These are phyloP conservation scores for Omphalotus guepiniiformis DNA, from an alignment of 768 basidiomycete genomes.

Conservation along the genomic window DNA sequence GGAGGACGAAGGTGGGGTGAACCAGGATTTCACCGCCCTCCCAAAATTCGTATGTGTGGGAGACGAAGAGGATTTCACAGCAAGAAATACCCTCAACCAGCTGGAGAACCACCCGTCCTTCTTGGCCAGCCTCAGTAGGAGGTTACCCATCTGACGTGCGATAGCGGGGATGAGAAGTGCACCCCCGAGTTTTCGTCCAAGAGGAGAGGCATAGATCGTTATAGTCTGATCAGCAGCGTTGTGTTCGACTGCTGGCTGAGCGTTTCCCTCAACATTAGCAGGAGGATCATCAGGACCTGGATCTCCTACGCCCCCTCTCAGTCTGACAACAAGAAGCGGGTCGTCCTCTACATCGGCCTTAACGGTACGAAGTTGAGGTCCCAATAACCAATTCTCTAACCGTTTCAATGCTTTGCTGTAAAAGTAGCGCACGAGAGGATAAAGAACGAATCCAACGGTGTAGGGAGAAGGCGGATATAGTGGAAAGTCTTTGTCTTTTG, in stretches of 20 bases:
- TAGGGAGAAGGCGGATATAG: conserved; percentile 60
- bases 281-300: conserved; percentile 17
- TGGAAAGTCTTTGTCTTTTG: background rate
- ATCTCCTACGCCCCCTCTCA: conserved; percentile 20
- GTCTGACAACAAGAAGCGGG: conserved; percentile 23
- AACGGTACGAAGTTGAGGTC: conserved; percentile 20
- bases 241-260: conserved; percentile 12
- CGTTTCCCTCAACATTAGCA: conserved; percentile 16
- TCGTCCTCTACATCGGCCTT: conserved; percentile 23
- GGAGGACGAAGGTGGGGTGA: conserved; percentile 12
- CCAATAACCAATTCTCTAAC: conserved; percentile 42
- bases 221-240: conserved; percentile 35
- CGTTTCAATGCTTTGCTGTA: conserved; percentile 39
- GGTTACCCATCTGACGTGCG: conserved; percentile 57
- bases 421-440: conserved; percentile 42
- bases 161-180: conserved; percentile 67
- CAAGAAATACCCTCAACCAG: conserved; percentile 27
- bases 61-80: conserved; percentile 13
- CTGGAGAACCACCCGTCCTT: conserved; percentile 21
- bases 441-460: conserved; percentile 48
- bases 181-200: conserved; percentile 66
- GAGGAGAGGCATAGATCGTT: conserved; percentile 49
- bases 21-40: conserved; percentile 12
- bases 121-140: conserved; percentile 53
- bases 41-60: background rate